Evolutionary conservation across 1,284 basidiomycete species (phyloP).

Genomic region (Sanghuangporus sanghuang): DNA sequence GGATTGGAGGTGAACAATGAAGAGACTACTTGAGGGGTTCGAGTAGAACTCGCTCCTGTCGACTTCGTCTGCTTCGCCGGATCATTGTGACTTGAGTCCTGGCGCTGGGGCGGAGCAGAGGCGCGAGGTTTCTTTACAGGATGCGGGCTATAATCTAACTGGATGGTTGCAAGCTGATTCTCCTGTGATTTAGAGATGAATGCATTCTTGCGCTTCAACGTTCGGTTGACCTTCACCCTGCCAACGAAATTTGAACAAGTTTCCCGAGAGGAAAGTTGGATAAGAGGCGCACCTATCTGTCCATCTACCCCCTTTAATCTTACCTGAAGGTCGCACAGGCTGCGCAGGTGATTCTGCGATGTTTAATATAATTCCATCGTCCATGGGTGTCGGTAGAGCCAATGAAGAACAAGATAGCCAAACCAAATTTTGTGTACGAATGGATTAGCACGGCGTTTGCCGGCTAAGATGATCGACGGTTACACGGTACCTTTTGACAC

Average conservation of each 20-base stretch:
- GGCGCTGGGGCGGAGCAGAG: slow-evolving; percentile 25
- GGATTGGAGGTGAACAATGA: slow-evolving; percentile 88
- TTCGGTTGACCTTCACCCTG: slow-evolving; percentile 68
- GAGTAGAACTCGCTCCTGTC: slow-evolving; percentile 26
- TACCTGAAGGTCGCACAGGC: slow-evolving; percentile 25
- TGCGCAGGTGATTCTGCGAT: slow-evolving; percentile 40
- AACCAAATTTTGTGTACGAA: neutral
- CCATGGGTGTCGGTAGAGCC: slow-evolving; percentile 37
- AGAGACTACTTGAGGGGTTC: slow-evolving; percentile 75
- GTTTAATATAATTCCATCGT: slow-evolving; percentile 67
- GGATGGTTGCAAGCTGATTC: neutral
- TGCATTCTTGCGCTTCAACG: slow-evolving; percentile 51
- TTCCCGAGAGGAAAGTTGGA: slow-evolving; percentile 15
- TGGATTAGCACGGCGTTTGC: neutral
- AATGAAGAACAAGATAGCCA: neutral
- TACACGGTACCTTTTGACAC: slow-evolving; percentile 13
- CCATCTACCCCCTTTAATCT: slow-evolving; percentile 68
- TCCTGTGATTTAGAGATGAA: slow-evolving; percentile 1
- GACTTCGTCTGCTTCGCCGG: slow-evolving; percentile 21
- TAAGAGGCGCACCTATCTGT: slow-evolving; percentile 64
- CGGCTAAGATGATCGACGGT: neutral
- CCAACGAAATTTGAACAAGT: slow-evolving; percentile 14
- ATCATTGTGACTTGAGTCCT: slow-evolving; percentile 18
- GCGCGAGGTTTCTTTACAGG: slow-evolving; percentile 36
- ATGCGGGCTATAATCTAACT: slow-evolving; percentile 22